These are phyloP conservation scores for Gynochthodes officinalis DNA, from an alignment of 257 asterid species.

Conservation along the genomic window DNA sequence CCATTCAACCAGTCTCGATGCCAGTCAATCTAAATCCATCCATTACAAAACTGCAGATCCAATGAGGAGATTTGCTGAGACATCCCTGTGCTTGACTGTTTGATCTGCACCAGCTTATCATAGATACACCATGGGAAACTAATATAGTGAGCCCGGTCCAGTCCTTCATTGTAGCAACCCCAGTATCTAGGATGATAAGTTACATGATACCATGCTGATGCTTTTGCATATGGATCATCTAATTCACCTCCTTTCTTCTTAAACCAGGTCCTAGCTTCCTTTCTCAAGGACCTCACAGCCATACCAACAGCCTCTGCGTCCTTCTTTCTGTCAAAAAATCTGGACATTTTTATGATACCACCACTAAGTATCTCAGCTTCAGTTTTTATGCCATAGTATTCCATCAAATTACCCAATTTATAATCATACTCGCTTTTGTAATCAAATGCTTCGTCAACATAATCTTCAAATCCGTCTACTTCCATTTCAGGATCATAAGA, in stretches of 20 bases:
- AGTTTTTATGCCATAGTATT: conserved; percentile 69
- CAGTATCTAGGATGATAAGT: conserved; percentile 60
- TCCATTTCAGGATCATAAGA: conserved; percentile 66
- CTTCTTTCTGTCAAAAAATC: conserved; percentile 65
- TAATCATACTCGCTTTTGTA: conserved; percentile 64
- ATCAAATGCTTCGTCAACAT: conserved; percentile 55
- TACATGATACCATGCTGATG: conserved; percentile 91
- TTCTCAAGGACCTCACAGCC: conserved; percentile 70
- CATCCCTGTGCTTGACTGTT: conserved; percentile 26
- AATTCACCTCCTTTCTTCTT: conserved; percentile 42
- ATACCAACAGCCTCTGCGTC: conserved; percentile 70
- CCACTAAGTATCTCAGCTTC: conserved; percentile 90
- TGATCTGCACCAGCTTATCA: conserved; percentile 62
- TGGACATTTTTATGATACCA: conserved; percentile 59
- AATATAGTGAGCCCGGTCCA: conserved; percentile 59
- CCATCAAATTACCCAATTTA: conserved; percentile 86
- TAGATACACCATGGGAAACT: conserved; percentile 91
- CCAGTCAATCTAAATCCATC: conserved; percentile 22
- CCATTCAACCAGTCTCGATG: not conserved
- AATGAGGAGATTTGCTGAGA: conserved; percentile 27
- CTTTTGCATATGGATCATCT: conserved; percentile 57
- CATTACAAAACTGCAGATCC: conserved; percentile 13
- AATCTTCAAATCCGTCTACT: conserved; percentile 60
- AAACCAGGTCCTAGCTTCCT: conserved; percentile 70
- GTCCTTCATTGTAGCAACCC: conserved; percentile 60